These are phyloP conservation scores for Tetrapisispora arboricola DNA, from an alignment of 805 yeast species.

Conservation along the genomic window DNA sequence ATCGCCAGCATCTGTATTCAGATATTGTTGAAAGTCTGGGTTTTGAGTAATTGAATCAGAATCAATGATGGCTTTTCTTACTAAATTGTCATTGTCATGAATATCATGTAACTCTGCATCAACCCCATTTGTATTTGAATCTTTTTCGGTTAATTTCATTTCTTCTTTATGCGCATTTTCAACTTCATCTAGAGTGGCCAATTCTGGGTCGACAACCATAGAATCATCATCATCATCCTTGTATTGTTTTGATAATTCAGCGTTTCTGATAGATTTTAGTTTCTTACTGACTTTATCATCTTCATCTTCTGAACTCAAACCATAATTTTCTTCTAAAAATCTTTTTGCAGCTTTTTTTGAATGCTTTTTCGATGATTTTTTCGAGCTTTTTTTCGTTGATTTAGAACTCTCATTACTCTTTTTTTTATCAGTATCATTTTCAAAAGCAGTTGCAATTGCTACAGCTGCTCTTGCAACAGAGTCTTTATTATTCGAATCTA, in stretches of 20 bases:
- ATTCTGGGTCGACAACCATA: slow-evolving; percentile 46
- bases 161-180: slow-evolving; percentile 6
- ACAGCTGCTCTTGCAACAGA: slow-evolving; percentile 27
- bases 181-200: slow-evolving; percentile 39
- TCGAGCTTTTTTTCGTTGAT: neutral
- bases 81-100: slow-evolving; percentile 52
- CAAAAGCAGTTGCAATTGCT: slow-evolving; percentile 25
- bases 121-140: neutral
- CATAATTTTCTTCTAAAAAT: neutral
- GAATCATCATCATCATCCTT: slow-evolving; percentile 1
- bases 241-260: slow-evolving; percentile 4
- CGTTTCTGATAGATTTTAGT: slow-evolving; percentile 10
- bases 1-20: slow-evolving; percentile 20
- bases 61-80: slow-evolving; percentile 60
- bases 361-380: neutral
- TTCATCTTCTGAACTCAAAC: neutral
- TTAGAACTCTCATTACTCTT: neutral
- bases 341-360: neutral
- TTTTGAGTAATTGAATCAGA: slow-evolving; percentile 51
- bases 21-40: slow-evolving; percentile 30
- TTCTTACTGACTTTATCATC: slow-evolving; percentile 5
- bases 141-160: slow-evolving; percentile 1
- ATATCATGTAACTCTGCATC: slow-evolving; percentile 25
- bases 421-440: slow-evolving; percentile 7
- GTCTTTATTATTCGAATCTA: slow-evolving; percentile 4